Evolutionary conservation across 1,139 yeast species (phyloP), one percentile per base, ranked within the genome.

Genomic region (Blastobotrys indianensis): DNA sequence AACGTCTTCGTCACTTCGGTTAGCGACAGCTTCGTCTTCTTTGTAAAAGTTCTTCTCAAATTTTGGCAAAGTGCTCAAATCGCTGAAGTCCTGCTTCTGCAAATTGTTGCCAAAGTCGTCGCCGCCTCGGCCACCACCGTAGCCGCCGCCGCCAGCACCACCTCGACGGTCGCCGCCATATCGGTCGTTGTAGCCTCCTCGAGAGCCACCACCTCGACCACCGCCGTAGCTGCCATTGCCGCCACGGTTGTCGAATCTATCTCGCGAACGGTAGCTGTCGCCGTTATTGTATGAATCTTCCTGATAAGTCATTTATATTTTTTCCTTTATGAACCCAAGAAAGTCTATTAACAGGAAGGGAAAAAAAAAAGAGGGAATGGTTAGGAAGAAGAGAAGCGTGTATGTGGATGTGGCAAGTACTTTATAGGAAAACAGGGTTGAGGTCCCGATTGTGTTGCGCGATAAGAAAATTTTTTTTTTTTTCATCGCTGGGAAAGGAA

Each of bases 21-120:
- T 73, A 50, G 86, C 68, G 53, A 92, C 97, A 45, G 69, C 70
- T 51, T 85, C 85, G 64, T 85, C 82, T 72, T 94, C 98, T 54
- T 75, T 74, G 73, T 92, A 92, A 65, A 92, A 92, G 69, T 92
- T 88, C 74, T 94, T 94, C 70, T 90, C 97, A 65, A 92, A 94
- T 64, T 81, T 82, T 59, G 97, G 95, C 66, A 90, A 72, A 28
- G 78, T 63, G 55, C 77, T 81, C 48, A 82, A 55, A 63, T 87
- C 94, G 31, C 42, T 36, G 85, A 92, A 90, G 53, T 83, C 78
- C 59, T 88, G 96, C 55, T 82, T 75, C 63, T 68, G 72, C 58
- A 77, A 74, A 68, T 73, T 77, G 58, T 69, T 70, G 53, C 72
- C 70, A 61, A 67, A 68, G 51, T 66, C 64, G 58, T 70, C 73